Base-by-base conservation (phyloP, 1,284 basidiomycete genomes). In the Trichosporon inkin region DNA sequence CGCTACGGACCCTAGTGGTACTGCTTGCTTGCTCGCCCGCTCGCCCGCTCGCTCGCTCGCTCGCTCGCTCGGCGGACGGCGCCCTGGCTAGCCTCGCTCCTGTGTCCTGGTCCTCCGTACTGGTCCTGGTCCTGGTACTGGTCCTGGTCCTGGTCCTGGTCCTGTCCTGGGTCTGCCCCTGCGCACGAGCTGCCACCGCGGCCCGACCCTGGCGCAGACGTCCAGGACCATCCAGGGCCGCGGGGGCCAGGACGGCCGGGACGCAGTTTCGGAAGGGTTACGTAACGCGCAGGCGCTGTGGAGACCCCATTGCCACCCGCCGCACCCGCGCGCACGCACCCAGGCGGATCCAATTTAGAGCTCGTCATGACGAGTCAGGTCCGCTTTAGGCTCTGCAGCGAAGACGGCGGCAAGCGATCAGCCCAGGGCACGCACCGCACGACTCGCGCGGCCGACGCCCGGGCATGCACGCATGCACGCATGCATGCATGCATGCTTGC, bases 321-420 rank as follows among this genome's bases (percentile, higher is more conserved):
- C 17, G 28, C 44, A n/a, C n/a, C n/a, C n/a, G n/a, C 11, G 44
- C 24, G 16, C 22, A 22, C 44, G 22, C n/a, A n/a, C n/a, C n/a
- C n/a, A 49, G 24, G 44, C 44, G 44, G 44, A 49, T 49, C 44
- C 44, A 49, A 28, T 49, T 49, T 49, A 49, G 44, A 49, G 44
- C 44, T 49, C 44, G 44, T 49, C 22, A 49, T 49, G 44, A 49
- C 44, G 44, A 49, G 24, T 49, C 44, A 49, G 44, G 44, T 32
- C 24, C 24, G 19, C 7, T 28, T 49, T 49, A 49, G 44, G 16
- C 44, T 49, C 16, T 16, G 22, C 20, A 22, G 41, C 22, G 22
- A 16, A 49, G 44, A 49, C 44, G 22, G 28, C 44, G 22, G 28
- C 28, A 32, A 41, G 8, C 40, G 40, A 40, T 17, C 38, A 17